Conservation (phyloP, 2,329 filamentous ascomycete genomes). For the Neofusicoccum sp. region DNA sequence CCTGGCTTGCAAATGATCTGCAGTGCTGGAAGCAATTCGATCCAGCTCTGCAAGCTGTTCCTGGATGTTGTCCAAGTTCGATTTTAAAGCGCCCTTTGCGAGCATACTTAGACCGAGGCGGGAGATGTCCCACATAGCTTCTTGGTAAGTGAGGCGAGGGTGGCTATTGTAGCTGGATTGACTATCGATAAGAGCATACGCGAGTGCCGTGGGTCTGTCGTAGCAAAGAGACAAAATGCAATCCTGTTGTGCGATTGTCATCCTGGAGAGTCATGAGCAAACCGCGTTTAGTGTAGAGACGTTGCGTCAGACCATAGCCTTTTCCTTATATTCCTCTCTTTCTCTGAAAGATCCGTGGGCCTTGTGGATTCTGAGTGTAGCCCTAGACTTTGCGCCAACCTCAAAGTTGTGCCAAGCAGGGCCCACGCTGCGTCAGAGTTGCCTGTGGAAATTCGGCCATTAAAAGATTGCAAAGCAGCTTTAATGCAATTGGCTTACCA, state of each 20-base stretch:
- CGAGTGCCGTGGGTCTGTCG: neutral
- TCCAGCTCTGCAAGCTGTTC: neutral
- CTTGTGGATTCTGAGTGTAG: neutral
- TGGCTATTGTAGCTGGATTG: too few species aligned
- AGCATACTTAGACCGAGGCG: neutral
- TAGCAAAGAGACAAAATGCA: constrained; percentile 8
- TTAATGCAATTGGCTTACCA: too few species aligned
- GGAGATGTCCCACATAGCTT: constrained; percentile 8
- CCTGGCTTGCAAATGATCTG: neutral
- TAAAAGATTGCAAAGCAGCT: too few species aligned
- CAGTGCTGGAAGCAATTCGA: neutral
- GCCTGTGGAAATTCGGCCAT: neutral
- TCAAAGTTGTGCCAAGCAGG: neutral
- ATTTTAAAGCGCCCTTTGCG: neutral
- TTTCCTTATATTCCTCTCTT: neutral
- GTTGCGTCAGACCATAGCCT: neutral
- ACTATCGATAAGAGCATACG: neutral
- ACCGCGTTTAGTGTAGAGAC: fast-evolving
- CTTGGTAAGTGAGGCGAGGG: neutral
- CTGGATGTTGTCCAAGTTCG: neutral
- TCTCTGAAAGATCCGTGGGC: neutral
- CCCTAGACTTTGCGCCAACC: constrained; percentile 4
- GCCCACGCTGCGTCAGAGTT: constrained; percentile 13
- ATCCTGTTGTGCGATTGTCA: constrained; percentile 10
- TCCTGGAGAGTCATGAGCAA: neutral